Base-by-base conservation (phyloP, 2,329 filamentous ascomycete genomes). In the Lachnellula subtilissima region DNA sequence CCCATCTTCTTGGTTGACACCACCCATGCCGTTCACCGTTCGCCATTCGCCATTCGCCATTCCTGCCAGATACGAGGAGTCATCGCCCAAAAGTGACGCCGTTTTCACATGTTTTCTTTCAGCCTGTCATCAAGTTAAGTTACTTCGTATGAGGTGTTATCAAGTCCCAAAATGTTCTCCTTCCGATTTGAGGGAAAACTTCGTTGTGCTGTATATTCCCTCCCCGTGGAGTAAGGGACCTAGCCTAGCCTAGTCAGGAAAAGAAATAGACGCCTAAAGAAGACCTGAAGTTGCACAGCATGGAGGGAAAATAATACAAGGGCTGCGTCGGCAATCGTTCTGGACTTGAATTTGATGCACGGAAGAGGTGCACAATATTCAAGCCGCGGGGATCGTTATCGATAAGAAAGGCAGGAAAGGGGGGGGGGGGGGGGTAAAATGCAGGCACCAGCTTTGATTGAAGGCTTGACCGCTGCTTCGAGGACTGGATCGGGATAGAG, bases 31-130 rank as follows among this genome's bases (percentile, higher is more conserved):
- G 9, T 39, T 22, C 3, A 22, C 22, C 22, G 22, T 22, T 22
- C 22, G 22, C 22, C 22, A 22, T 22, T 17, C 40, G 35, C 17
- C 19, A 37, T 36, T 58, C 46, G 55, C 58, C 54, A 43, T 46
- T 47, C 51, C 32, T 56, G 51, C 55, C 50, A 54, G 54, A 53
- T 49, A 37, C 40, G 37, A 56, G 56, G 58, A 61, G 55, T 61
- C 55, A 61, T 60, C 43, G 32, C 54, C 35, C 25, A 45, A 11
- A 17, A 11, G 17, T 17, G 40, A 45, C 7, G 35, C 14, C 53
- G 32, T 51, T 48, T 57, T 60, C 55, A 60, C 58, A 60, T 60
- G 55, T 54, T 56, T 28, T 48, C n/a, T 36, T 28, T 32, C 36
- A n/a, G 36, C 48, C 28, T 39, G 11, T 25, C 25, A 25, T 25